Base-by-base conservation (phyloP, 2,329 filamentous ascomycete species). In the Sarocladium brachiariae region DNA sequence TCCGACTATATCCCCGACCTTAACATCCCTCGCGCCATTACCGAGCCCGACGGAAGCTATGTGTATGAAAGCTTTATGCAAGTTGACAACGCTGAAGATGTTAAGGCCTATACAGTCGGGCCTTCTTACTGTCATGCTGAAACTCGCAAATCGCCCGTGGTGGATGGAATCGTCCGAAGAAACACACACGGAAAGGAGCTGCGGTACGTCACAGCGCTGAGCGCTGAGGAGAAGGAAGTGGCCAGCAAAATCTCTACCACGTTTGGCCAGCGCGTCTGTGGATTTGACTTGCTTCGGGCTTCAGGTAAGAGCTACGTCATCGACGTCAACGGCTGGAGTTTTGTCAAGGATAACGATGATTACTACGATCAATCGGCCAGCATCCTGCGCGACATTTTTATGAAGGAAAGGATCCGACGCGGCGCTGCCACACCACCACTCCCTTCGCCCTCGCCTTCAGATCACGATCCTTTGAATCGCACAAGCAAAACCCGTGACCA, bases 261-360 rank as follows among this genome's bases (percentile, higher is more conserved):
- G 0, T 99, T 99, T 66, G 93, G 92, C 0, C 93, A 99, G 66
- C 78, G 89, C 50, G 91, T 99, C 2, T 99, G 93, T 63, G 93
- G 93, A 0, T 99, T 99, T 61, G 93, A 99, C 65, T 76, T 99
- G 53, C 75, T 99, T 51, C 84, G 95, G 24, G 89, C 91, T 11
- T 84, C 83, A 47, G 89, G 90, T 14, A 89, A 89, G 65, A 97
- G 92, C 65, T 99, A 89, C 68, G 93, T 99, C 46, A 99, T 99
- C 58, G 93, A 99, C 61, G 93, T 99, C 59, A 99, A 99, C 65
- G 93, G 93, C 11, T 99, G 95, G 95, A 97, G 92, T 63, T 99
- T 99, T 61, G 93, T 99, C 66, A 99, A 99, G 66, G 95, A 99
- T 66, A 99, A 99, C 61, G 92, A 96, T 55, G 91, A 95, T 54